Conservation (phyloP, 805 yeast species). For the Candida saitoana region DNA sequence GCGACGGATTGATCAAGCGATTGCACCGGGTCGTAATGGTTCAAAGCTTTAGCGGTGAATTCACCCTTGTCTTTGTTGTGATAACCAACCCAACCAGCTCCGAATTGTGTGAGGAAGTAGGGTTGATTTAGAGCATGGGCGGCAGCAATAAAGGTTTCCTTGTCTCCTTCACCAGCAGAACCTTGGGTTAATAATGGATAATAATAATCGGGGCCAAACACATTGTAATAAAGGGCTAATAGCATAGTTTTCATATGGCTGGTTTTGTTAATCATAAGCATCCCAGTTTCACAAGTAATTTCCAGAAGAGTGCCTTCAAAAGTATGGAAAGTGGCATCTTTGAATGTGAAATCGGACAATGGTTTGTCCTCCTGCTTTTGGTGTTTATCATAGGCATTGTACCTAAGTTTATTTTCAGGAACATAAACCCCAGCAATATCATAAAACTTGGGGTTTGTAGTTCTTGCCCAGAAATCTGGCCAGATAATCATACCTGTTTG, state of each 20-base stretch:
- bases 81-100: conserved; percentile 37
- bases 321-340: conserved; percentile 49
- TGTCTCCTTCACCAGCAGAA: conserved; percentile 76
- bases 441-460: conserved; percentile 57
- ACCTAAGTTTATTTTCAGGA: conserved; percentile 29
- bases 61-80: conserved; percentile 16
- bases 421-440: conserved; percentile 46
- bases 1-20: conserved; percentile 11
- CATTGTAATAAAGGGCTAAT: conserved; percentile 60
- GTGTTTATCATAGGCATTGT: conserved; percentile 30
- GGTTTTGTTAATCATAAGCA: conserved; percentile 56
- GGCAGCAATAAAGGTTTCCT: conserved; percentile 71
- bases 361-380: conserved; percentile 23
- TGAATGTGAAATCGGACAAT: conserved; percentile 22
- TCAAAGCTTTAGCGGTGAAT: conserved; percentile 36
- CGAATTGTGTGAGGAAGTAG: conserved; percentile 51
- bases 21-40: conserved; percentile 39
- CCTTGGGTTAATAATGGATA: conserved; percentile 70
- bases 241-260: conserved; percentile 56
- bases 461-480: conserved; percentile 73
- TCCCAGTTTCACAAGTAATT: conserved; percentile 69
- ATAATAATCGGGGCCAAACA: conserved; percentile 60
- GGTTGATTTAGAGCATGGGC: conserved; percentile 49
- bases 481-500: conserved; percentile 50
- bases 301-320: conserved; percentile 63